Percentiles rank a stretch among this genome's conserved stretches.
Conservation (phyloP, 2,329 filamentous ascomycete genomes). For the Hypoxylon sp. region DNA sequence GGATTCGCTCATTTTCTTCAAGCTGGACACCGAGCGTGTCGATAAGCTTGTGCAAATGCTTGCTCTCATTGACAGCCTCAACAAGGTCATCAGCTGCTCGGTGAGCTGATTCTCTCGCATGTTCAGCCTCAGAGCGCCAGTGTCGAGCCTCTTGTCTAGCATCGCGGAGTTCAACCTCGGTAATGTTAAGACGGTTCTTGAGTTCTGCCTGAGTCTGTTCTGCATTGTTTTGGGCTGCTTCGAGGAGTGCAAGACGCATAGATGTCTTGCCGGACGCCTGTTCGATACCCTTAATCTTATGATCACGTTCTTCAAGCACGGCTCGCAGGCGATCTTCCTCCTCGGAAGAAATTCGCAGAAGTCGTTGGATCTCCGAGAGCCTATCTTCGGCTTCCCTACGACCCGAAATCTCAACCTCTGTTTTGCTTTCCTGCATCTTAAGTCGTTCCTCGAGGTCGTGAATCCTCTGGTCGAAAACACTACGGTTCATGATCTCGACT, state of each 20-base stretch:
- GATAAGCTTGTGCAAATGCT: conserved; percentile 80
- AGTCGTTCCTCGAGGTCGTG: conserved; percentile 79
- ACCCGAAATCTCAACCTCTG: conserved; percentile 73
- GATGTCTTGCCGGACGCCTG: conserved; percentile 67
- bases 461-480: conserved; percentile 72
- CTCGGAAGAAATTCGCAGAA: conserved; percentile 78
- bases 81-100: conserved; percentile 65
- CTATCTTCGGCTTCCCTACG: conserved; percentile 80
- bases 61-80: conserved; percentile 72
- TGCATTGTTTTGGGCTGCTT: conserved; percentile 73
- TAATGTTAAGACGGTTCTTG: conserved; percentile 67
- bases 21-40: conserved; percentile 82
- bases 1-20: conserved; percentile 86
- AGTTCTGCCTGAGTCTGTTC: conserved; percentile 70
- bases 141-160: conserved; percentile 71
- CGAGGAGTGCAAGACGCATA: conserved; percentile 76
- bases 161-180: conserved; percentile 70
- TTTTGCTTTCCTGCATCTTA: conserved; percentile 72
- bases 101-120: conserved; percentile 66
- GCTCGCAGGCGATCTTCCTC: conserved; percentile 78
- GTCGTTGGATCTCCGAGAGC: conserved; percentile 78
- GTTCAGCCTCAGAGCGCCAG: conserved; percentile 74
- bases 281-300: conserved; percentile 73
- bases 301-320: conserved; percentile 77
- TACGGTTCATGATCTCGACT: conserved; percentile 73